These are phyloP conservation scores for Talaromyces verruculosus DNA, from an alignment of 2,329 filamentous ascomycete genomes.

Conservation along the genomic window DNA sequence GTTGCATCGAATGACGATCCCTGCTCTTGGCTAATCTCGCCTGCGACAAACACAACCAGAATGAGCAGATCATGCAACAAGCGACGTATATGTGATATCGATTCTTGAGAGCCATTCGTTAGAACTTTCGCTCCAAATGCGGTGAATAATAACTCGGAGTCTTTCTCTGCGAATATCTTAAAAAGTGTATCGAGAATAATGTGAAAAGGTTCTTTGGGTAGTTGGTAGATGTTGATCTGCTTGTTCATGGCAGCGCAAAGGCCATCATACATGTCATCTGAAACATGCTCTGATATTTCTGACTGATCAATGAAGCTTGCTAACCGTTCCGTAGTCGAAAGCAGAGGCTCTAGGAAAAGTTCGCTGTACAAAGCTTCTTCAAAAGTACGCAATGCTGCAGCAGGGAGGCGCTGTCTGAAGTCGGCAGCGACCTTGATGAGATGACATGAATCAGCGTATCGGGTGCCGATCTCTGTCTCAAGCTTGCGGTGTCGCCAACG, in stretches of 20 bases:
- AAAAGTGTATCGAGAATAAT: conserved; percentile 52
- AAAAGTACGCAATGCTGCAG: conserved; percentile 67
- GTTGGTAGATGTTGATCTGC: conserved; percentile 53
- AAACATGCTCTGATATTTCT: conserved; percentile 74
- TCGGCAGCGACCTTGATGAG: conserved; percentile 68
- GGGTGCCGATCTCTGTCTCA: conserved; percentile 51
- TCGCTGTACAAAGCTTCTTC: conserved; percentile 68
- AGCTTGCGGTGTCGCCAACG: conserved; percentile 48
- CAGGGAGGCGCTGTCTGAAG: conserved; percentile 70
- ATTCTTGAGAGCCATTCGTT: conserved; percentile 76
- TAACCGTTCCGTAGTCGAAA: conserved; percentile 71
- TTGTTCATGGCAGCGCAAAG: conserved; percentile 69
- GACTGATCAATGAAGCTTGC: conserved; percentile 75
- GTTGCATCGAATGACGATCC: conserved; percentile 64
- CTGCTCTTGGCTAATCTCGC: conserved; percentile 72
- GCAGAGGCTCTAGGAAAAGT: conserved; percentile 70
- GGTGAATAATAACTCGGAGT: conserved; percentile 54
- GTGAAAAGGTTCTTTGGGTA: conserved; percentile 55
- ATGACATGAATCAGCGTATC: conserved; percentile 56
- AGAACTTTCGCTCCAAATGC: conserved; percentile 74
- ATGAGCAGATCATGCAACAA: conserved; percentile 80
- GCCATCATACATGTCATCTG: conserved; percentile 74
- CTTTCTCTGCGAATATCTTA: conserved; percentile 41
- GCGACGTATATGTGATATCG: conserved; percentile 68
- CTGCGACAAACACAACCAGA: conserved; percentile 81